Evolutionary conservation across 805 yeast genomes (phyloP).

Genomic region (Hanseniaspora thailandica): DNA sequence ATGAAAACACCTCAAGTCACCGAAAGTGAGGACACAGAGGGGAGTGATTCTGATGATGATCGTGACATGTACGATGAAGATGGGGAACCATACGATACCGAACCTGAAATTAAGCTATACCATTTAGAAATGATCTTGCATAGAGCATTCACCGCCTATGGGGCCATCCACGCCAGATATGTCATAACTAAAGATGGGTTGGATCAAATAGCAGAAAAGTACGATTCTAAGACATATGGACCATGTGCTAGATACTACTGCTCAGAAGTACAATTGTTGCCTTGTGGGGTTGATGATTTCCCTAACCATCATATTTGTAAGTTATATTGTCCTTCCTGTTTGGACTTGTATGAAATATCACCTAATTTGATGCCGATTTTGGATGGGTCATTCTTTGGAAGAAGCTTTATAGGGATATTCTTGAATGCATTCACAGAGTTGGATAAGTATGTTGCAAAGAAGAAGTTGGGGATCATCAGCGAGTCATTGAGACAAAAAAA

Average conservation of each 20-base stretch:
- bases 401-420: conserved; percentile 87
- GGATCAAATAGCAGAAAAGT: conserved; percentile 86
- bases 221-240: conserved; percentile 80
- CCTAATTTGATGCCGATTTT: conserved; percentile 76
- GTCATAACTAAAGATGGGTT: conserved; percentile 82
- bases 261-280: conserved; percentile 79
- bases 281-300: conserved; percentile 81
- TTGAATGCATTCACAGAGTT: conserved; percentile 86
- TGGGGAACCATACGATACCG: no score
- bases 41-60: background rate
- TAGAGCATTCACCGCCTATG: conserved; percentile 84
- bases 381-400: conserved; percentile 96
- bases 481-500: conserved; percentile 11
- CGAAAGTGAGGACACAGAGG: background rate
- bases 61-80: background rate
- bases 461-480: conserved; percentile 28
- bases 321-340: conserved; percentile 87
- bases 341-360: conserved; percentile 79
- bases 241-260: conserved; percentile 82
- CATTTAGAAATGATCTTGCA: conserved; percentile 53
- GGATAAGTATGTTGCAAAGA: conserved; percentile 59
- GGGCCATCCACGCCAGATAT: conserved; percentile 86
- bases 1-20: conserved; percentile 44
- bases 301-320: conserved; percentile 89
- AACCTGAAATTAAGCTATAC: conserved; percentile 30